These are phyloP conservation scores for Acorus gramineus DNA, from an alignment of 106 monocot genomes.

Conservation along the genomic window DNA sequence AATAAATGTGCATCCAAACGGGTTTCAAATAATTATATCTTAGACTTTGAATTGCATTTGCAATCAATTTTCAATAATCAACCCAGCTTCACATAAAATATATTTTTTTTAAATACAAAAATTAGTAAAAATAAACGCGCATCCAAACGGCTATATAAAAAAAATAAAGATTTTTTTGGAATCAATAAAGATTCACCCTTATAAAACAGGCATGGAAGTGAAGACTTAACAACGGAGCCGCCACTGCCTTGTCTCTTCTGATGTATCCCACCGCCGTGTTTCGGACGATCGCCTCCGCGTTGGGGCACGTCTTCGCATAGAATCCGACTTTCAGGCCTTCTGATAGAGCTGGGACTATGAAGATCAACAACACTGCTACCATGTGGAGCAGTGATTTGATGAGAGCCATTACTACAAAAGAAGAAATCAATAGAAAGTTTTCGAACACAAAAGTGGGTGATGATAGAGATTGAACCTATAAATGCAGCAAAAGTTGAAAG, in stretches of 20 bases:
- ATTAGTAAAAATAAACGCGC: neutral
- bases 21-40: too few relatives aligned
- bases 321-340: constrained; percentile 43
- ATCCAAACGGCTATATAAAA: neutral
- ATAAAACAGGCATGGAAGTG: constrained; percentile 84
- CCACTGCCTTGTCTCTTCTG: constrained; percentile 25
- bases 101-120: too few relatives aligned
- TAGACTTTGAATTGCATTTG: too few relatives aligned
- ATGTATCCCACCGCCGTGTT: constrained; percentile 30
- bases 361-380: constrained; percentile 1
- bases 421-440: too few relatives aligned
- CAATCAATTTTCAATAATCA: too few relatives aligned
- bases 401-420: neutral
- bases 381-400: constrained; percentile 8
- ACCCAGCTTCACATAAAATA: too few relatives aligned
- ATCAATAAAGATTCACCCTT: constrained; percentile 22
- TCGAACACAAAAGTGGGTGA: too few relatives aligned
- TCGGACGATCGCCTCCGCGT: constrained; percentile 37
- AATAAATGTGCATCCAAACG: too few relatives aligned
- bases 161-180: too few relatives aligned
- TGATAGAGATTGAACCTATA: too few relatives aligned
- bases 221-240: constrained; percentile 54
- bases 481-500: too few relatives aligned
- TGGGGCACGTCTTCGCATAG: constrained; percentile 47
- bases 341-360: constrained; percentile 11